Base-by-base conservation (phyloP, 2,329 filamentous ascomycete genomes). In the Thelonectria discophora region DNA sequence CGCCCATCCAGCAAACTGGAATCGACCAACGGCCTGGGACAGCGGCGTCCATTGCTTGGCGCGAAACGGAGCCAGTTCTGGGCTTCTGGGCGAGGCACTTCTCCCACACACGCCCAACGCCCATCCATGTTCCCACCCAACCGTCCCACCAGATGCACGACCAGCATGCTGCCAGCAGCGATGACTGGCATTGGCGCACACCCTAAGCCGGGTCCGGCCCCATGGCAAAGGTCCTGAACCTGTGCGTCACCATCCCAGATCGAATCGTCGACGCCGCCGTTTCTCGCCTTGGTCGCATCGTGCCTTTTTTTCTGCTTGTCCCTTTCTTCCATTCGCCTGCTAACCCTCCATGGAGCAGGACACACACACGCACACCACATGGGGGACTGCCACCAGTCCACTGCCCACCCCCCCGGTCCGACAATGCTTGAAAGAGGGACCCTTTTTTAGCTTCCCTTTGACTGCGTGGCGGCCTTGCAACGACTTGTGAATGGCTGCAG, bases 111-210 rank as follows among this genome's bases (percentile, higher is more conserved):
- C 13, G 27, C 27, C 27, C 40, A 12, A 45, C 17, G 20, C 42
- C 11, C n/a, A 37, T 21, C 32, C 52, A 43, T 47, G 49, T 51
- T 60, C 58, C 37, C 52, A 55, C 32, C 27, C 27, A 30, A 30
- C 27, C 8, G 58, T 54, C 52, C 58, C 58, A 60, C 58, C 54
- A 60, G 54, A 60, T 56, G 58, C 58, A 60, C 55, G 58, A 55
- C 58, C 58, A 60, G 58, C 48, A 50, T 64, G 57, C 60, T 72
- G 69, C 68, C 65, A 72, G 66, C 54, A 37, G 58, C 62, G 63
- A 72, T 72, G 69, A 72, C 69, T 72, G 69, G 69, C 69, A 72
- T 72, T 71, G 67, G 65, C 68, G 69, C 67, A 52, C 55, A 63
- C 61, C 65, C 69, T 72, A 72, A 62, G 63, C 69, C 62, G 52